Percentiles rank a stretch among this genome's conserved stretches.
Conservation (phyloP, 176 grass and related monocot species). For the maize (Zea mays) region Zm-B73-REFERENCE-NAM-5.0 NC_050101.1:174209501-174210000, state of each 20-base stretch:
- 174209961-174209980: slow-evolving; percentile 76
- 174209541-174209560: slow-evolving; percentile 75
- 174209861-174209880: slow-evolving; percentile 8
- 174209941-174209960: slow-evolving; percentile 61
- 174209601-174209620: slow-evolving; percentile 81
- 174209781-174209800: slow-evolving; percentile 77
- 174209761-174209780: slow-evolving; percentile 98
- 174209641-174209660: slow-evolving; percentile 93
- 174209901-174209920: slow-evolving; percentile 6
- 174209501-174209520: slow-evolving; percentile 78
- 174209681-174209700: slow-evolving; percentile 92
- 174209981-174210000: slow-evolving; percentile 96
- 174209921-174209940: slow-evolving; percentile 42
- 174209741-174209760: slow-evolving; percentile 76
- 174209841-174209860: slow-evolving; percentile 53
- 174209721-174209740: slow-evolving; percentile 75
- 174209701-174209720: slow-evolving; percentile 82
- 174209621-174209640: slow-evolving; percentile 89
- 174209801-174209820: slow-evolving; percentile 32
- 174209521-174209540: slow-evolving; percentile 94
- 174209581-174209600: slow-evolving; percentile 94
- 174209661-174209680: slow-evolving; percentile 92
- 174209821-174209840: slow-evolving; percentile 17
- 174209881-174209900: neutral
- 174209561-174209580: slow-evolving; percentile 79